Conservation (phyloP, 73 alveolate genomes). For the Paramecium bursaria region DNA sequence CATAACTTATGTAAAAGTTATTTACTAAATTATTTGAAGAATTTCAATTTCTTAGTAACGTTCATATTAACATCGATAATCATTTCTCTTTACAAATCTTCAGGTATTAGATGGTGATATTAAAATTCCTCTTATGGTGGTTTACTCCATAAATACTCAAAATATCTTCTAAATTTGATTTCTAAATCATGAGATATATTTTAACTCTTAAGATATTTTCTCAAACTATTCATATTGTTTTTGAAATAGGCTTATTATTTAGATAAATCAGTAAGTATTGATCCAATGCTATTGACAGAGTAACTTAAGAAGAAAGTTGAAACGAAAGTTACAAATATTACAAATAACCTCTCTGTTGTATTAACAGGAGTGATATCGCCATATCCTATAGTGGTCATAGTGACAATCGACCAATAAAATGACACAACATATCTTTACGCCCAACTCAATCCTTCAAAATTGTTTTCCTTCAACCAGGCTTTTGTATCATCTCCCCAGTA, state of each 20-base stretch:
- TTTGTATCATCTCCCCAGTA: slow-evolving; percentile 26
- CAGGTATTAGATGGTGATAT: slow-evolving; percentile 18
- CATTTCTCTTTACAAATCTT: slow-evolving; percentile 21
- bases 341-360: slow-evolving; percentile 62
- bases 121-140: slow-evolving; percentile 22
- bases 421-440: slow-evolving; percentile 36
- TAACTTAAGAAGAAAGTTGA: slow-evolving; percentile 61
- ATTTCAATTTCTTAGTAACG: background rate
- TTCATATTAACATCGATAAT: slow-evolving; percentile 9
- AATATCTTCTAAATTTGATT: slow-evolving; percentile 31
- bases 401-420: slow-evolving; percentile 64
- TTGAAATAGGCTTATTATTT: slow-evolving; percentile 24
- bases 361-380: slow-evolving; percentile 72
- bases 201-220: slow-evolving; percentile 6
- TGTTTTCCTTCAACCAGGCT: slow-evolving; percentile 26
- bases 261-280: slow-evolving; percentile 34
- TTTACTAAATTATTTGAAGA: slow-evolving; percentile 19
- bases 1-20: background rate
- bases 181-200: slow-evolving; percentile 2
- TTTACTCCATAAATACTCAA: slow-evolving; percentile 52
- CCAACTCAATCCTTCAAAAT: background rate
- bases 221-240: slow-evolving; percentile 34
- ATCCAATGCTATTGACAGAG: slow-evolving; percentile 54
- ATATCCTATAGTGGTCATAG: slow-evolving; percentile 68
- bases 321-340: slow-evolving; percentile 47